Base-by-base conservation (phyloP, 768 basidiomycete species). In the Cubamyces sp. region DNA sequence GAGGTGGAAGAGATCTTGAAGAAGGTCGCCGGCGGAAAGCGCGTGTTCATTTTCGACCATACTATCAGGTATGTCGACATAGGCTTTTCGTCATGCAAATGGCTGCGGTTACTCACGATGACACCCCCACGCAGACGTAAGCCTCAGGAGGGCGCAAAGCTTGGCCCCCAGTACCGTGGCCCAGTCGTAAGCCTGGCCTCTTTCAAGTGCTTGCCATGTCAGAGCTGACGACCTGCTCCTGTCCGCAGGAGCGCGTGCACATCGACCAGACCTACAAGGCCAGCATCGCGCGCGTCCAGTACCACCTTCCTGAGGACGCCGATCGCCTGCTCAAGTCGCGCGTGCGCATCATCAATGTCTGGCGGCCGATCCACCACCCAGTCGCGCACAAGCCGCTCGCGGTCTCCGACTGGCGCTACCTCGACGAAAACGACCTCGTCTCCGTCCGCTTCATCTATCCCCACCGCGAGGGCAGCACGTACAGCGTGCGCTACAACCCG, bases 1-100 rank as follows among this genome's bases (percentile, higher is more conserved):
- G 80, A 82, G 66, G 73, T 76, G 1, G 74, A 75, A 42, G 73
- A 74, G 57, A 69, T 82, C 25, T 51, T 82, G 64, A 82, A 75
- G 69, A 71, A 74, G 65, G 53, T 76, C 25, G 65, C 74, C 0
- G 78, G 79, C 12, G 80, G 78, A 5, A 77, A 75, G 67, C 71
- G 70, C 46, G 74, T 79, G 28, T 69, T 77, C 64, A 72, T 81
- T 60, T 81, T 81, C 40, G 79, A 81, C 54, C 78, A 80, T 58
- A 79, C 77, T 39, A 72, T 74, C 64, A 69, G 76, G 72, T 70
- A 60, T 39, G 70, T 34, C 53, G 28, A 8, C 34, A 34, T 34
- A 34, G 11, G 21, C 49, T 12, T 6, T 23, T 52, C 45, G 60
- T 62, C 7, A 8, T 18, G 6, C n/a, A 5, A 26, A 28, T 2